Conservation (phyloP, 495 filamentous ascomycete genomes). For the Thermothielavioides terrestris region DNA sequence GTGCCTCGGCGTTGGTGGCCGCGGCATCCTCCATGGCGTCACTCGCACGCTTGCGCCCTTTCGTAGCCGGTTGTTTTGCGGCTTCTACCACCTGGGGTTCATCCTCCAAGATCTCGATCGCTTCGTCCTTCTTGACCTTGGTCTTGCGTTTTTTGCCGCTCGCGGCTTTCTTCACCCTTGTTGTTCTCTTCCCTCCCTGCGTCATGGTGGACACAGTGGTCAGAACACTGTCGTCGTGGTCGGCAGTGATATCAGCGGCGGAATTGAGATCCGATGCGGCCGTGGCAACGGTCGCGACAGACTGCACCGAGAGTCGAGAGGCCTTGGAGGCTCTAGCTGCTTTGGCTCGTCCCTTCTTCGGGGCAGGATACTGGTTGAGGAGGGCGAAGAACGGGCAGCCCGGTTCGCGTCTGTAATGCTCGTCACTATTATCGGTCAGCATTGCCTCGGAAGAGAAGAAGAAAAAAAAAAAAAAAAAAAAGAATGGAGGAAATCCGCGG, state of each 20-base stretch:
- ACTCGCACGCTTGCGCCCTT: slow-evolving; percentile 59
- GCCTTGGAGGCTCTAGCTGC: slow-evolving; percentile 53
- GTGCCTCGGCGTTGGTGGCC: slow-evolving; percentile 35
- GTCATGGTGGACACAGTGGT: slow-evolving; percentile 50
- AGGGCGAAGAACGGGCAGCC: slow-evolving; percentile 74
- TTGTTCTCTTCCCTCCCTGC: slow-evolving; percentile 42
- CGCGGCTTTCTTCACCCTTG: slow-evolving; percentile 30
- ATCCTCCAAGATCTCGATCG: slow-evolving; percentile 41
- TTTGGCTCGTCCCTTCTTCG: slow-evolving; percentile 48
- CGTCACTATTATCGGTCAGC: too few relatives aligned
- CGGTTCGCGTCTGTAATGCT: slow-evolving; percentile 71
- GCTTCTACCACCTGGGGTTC: slow-evolving; percentile 32
- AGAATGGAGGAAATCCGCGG: too few relatives aligned
- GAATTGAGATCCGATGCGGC: slow-evolving; percentile 43
- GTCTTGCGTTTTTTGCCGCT: slow-evolving; percentile 38
- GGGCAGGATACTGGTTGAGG: slow-evolving; percentile 33
- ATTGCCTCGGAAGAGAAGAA: too few relatives aligned
- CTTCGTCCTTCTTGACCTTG: slow-evolving; percentile 53
- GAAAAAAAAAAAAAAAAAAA: too few relatives aligned
- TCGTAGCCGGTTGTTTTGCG: slow-evolving; percentile 29
- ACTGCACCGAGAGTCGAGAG: slow-evolving; percentile 64
- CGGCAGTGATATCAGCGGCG: slow-evolving; percentile 38
- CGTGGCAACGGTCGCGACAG: slow-evolving; percentile 49
- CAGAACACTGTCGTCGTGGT: slow-evolving; percentile 62
- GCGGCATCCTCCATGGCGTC: slow-evolving; percentile 46